Conservation (phyloP, 108 stramenopile genomes). For the Asterionellopsis glacialis region DNA sequence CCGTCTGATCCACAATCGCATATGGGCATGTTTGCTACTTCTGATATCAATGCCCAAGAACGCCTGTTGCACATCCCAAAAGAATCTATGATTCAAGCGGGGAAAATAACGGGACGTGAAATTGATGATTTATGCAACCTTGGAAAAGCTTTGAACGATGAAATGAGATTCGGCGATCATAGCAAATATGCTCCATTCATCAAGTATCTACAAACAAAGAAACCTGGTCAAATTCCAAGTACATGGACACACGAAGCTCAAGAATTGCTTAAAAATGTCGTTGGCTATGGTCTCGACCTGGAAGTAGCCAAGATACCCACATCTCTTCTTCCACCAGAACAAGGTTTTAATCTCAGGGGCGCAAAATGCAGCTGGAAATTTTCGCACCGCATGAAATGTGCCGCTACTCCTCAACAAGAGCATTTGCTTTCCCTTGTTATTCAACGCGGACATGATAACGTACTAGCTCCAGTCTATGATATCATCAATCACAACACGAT, state of each 20-base stretch:
- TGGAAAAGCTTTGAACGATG: conserved; percentile 13
- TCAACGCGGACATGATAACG: conserved; percentile 47
- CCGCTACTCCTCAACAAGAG: conserved; percentile 5
- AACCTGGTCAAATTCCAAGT: conserved; percentile 32
- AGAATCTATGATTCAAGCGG: not conserved
- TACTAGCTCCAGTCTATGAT: conserved; percentile 68
- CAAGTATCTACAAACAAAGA: conserved; percentile 33
- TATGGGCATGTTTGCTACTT: conserved; percentile 29
- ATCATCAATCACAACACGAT: conserved; percentile 56
- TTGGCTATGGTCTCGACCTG: not conserved
- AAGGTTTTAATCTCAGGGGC: not conserved
- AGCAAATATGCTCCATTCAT: conserved; percentile 45
- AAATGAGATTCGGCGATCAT: conserved; percentile 27
- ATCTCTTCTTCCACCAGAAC: conserved; percentile 4
- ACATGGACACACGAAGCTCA: conserved; percentile 47
- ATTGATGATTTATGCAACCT: no score
- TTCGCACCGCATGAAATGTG: conserved; percentile 19
- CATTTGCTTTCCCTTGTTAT: conserved; percentile 46
- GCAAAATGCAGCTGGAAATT: conserved; percentile 1
- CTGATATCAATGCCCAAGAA: conserved; percentile 21
- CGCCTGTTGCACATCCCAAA: conserved; percentile 26
- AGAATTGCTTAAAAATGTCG: conserved; percentile 27
- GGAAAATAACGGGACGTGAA: no score
- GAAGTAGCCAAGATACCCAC: not conserved
- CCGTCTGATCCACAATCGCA: not conserved